A percentile compares a stretch with the other conserved stretches of the same genome.
phyloP scores from a whole-genome alignment of 257 asterid species.

The Solanum megistacrolobum region DNA sequence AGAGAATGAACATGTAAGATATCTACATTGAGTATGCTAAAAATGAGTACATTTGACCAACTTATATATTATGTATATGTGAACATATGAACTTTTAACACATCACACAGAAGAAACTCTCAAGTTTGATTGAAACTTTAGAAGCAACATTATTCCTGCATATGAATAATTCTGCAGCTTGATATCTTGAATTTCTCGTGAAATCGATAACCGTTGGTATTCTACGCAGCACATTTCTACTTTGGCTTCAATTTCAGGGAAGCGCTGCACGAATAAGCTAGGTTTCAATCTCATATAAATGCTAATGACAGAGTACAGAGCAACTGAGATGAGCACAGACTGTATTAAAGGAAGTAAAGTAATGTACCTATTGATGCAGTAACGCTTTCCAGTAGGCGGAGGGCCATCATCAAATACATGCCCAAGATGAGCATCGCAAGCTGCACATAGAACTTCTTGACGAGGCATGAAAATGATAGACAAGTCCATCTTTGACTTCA shows the following conservation, averaged over 20 bases:
- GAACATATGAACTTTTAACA: background rate
- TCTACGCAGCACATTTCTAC: background rate
- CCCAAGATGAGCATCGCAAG: constrained; percentile 92
- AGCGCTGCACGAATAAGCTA: constrained; percentile 32
- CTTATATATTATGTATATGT: background rate
- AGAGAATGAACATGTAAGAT: background rate
- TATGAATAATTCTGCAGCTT: background rate
- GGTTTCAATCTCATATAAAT: background rate
- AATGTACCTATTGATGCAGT: constrained; percentile 78
- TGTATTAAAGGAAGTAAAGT: background rate
- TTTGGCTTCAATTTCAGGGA: constrained; percentile 53
- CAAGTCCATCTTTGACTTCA: constrained; percentile 74
- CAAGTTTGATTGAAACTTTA: background rate
- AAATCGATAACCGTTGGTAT: background rate
- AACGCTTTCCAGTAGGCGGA: constrained; percentile 80
- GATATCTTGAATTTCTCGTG: background rate
- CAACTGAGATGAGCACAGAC: background rate
- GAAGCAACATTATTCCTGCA: background rate
- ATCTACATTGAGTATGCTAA: background rate
- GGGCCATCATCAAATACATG: constrained; percentile 91
- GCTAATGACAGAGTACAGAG: background rate
- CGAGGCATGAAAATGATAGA: constrained; percentile 94
- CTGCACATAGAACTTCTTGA: constrained; percentile 64
- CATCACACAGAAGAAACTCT: background rate
- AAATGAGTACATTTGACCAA: background rate